phyloP scores from a whole-genome alignment of 192 early-diverging fungal species.

The Mortierella antarctica region DNA sequence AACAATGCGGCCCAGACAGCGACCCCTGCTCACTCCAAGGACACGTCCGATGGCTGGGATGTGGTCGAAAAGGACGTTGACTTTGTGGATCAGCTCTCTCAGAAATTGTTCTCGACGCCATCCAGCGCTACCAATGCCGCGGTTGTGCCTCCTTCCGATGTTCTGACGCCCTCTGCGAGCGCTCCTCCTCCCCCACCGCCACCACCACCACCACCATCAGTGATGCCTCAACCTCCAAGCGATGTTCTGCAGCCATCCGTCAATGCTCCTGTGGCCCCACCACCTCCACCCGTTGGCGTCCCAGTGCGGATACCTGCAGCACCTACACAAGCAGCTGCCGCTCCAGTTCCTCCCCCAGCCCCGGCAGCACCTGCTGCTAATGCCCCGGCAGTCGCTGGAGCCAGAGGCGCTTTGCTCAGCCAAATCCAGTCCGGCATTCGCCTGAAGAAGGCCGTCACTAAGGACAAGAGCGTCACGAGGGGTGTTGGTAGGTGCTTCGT shows the following conservation, averaged over 20 bases:
- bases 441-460: conserved; percentile 71
- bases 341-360: conserved; percentile 13
- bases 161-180: conserved; percentile 1
- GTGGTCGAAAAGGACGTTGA: conserved; percentile 44
- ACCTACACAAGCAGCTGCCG: conserved; percentile 17
- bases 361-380: conserved; percentile 8
- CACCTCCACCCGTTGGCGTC: conserved; percentile 10
- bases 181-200: conserved; percentile 14
- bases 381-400: conserved; percentile 18
- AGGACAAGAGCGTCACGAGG: conserved; percentile 67
- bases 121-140: not conserved
- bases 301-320: conserved; percentile 27
- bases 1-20: not conserved
- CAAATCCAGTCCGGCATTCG: conserved; percentile 77
- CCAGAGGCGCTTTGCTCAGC: conserved; percentile 68
- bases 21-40: conserved; percentile 25
- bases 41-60: conserved; percentile 48
- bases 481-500: conserved; percentile 31
- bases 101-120: conserved; percentile 20
- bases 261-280: conserved; percentile 10
- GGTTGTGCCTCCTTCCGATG: conserved; percentile 1
- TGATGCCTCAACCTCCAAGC: conserved; percentile 4
- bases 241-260: conserved; percentile 9
- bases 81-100: conserved; percentile 14
- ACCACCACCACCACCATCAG: not conserved